phyloP scores from a whole-genome alignment of 2,329 filamentous ascomycete species.

The Clarireedia monteithiana region DNA sequence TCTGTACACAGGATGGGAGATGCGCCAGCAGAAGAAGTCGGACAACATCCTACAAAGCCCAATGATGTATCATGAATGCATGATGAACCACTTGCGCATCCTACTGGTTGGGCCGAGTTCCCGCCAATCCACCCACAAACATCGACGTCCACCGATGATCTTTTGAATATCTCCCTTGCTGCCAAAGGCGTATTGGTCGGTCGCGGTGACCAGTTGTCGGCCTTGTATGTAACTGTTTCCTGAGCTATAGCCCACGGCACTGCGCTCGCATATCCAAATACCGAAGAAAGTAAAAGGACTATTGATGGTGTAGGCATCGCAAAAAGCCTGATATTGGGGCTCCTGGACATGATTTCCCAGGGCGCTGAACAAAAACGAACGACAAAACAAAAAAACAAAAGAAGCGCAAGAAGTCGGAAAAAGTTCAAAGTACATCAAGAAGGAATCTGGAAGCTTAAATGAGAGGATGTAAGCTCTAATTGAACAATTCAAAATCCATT shows the following conservation, averaged over 20 bases:
- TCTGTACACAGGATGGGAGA: conserved; percentile 21
- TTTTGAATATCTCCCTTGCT: conserved; percentile 21
- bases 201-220: conserved; percentile 22
- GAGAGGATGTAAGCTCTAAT: neutral
- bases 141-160: conserved; percentile 18
- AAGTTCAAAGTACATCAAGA: neutral
- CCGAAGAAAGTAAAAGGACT: conserved; percentile 18
- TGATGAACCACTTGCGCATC: conserved; percentile 22
- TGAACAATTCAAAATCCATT: neutral
- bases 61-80: conserved; percentile 26
- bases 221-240: conserved; percentile 20
- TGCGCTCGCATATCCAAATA: conserved; percentile 17
- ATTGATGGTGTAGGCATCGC: conserved; percentile 24
- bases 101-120: conserved; percentile 14
- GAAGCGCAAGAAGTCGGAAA: neutral
- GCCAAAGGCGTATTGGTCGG: conserved; percentile 20
- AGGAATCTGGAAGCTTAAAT: neutral
- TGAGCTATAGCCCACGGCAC: conserved; percentile 21
- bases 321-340: conserved; percentile 17
- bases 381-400: neutral
- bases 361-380: neutral
- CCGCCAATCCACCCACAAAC: conserved; percentile 28
- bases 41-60: conserved; percentile 25
- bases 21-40: conserved; percentile 14
- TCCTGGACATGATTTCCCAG: neutral